Evolutionary conservation across 352 stramenopile genomes (phyloP).

Genomic region (Globisporangium parvum): DNA sequence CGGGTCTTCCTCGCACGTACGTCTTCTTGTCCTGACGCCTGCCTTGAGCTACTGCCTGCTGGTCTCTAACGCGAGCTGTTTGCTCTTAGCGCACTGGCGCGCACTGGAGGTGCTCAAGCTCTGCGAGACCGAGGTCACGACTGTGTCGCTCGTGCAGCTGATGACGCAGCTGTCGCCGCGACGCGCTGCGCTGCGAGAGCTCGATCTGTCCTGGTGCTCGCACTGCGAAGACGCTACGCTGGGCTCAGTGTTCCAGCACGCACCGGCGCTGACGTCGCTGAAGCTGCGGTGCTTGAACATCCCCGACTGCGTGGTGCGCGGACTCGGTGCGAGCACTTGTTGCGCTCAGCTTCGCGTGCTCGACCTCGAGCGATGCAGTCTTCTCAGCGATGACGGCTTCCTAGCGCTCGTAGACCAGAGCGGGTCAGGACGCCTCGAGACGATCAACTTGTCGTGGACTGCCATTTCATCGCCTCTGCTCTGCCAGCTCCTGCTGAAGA

Average conservation of each 20-base stretch:
- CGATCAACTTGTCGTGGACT: constrained; percentile 20
- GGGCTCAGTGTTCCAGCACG: constrained; percentile 6
- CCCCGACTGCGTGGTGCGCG: constrained; percentile 7
- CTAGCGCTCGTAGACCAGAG: constrained; percentile 2
- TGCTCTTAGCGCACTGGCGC: constrained; percentile 8
- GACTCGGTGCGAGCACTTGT: not conserved
- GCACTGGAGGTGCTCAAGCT: constrained; percentile 6
- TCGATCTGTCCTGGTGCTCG: constrained; percentile 23
- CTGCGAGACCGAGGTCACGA: constrained; percentile 15
- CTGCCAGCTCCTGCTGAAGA: constrained; percentile 2
- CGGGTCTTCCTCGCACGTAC: constrained; percentile 6
- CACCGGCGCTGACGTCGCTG: constrained; percentile 8
- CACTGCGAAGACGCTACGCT: constrained; percentile 8
- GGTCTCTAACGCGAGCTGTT: not conserved
- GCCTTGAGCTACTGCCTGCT: not conserved
- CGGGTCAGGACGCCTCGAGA: constrained; percentile 6
- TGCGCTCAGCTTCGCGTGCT: constrained; percentile 9
- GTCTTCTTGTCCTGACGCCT: not conserved
- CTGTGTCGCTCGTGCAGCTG: constrained; percentile 5
- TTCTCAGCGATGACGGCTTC: constrained; percentile 13
- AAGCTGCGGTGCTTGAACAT: constrained; percentile 17
- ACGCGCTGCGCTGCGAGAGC: not conserved
- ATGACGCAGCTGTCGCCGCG: not conserved
- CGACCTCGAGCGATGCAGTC: constrained; percentile 20
- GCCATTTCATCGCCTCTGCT: constrained; percentile 7